Percentiles rank a stretch among this genome's conserved stretches.
These are phyloP conservation scores for Thuidium tamariscinum DNA, from an alignment of 225 moss, liverwort and hornwort genomes.

Conservation along the genomic window DNA sequence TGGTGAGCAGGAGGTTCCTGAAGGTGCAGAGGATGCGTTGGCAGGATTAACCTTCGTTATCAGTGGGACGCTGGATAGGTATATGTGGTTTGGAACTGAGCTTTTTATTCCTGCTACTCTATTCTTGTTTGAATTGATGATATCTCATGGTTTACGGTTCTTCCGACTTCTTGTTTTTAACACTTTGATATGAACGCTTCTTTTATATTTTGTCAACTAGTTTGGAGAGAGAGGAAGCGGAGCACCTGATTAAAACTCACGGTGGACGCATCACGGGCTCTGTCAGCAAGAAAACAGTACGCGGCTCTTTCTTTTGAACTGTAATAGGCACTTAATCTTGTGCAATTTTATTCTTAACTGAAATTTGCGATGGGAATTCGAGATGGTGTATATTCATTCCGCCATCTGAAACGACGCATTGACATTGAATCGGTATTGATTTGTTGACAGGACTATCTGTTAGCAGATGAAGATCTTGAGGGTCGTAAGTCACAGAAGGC, in stretches of 20 bases:
- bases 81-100: neutral
- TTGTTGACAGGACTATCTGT: conserved; percentile 56
- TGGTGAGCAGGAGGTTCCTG: conserved; percentile 73
- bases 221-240: conserved; percentile 98
- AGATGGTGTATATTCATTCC: neutral
- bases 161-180: neutral
- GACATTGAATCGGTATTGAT: neutral
- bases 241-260: conserved; percentile 74
- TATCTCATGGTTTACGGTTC: neutral
- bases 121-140: neutral
- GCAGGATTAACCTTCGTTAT: conserved; percentile 79
- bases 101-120: neutral
- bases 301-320: neutral
- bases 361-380: neutral
- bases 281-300: conserved; percentile 97
- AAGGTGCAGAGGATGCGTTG: conserved; percentile 78
- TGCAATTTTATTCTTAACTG: neutral
- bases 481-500: conserved; percentile 87
- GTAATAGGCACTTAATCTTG: neutral
- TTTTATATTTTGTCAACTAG: conserved; percentile 10
- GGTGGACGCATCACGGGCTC: conserved; percentile 82
- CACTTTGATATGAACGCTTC: neutral
- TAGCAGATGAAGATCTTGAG: conserved; percentile 91
- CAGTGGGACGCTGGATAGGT: conserved; percentile 97
- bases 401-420: neutral